Evolutionary conservation across 345 rosid species (phyloP), one percentile per base, ranked within the genome.

Genomic region (Rhodomyrtus tomentosa): DNA sequence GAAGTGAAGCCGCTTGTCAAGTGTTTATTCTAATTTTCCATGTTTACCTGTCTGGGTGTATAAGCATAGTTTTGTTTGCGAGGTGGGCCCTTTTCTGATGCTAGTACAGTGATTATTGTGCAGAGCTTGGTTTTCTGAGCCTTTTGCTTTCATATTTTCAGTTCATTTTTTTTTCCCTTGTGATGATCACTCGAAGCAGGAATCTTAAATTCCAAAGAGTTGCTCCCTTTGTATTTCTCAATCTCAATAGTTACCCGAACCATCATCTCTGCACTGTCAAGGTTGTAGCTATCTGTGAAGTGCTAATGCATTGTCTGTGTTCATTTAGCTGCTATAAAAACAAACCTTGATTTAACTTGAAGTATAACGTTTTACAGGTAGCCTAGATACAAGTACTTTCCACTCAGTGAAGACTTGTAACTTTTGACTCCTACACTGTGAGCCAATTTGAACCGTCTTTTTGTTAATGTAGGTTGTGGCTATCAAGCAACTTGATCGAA

Each of bases 401-500:
- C 36, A 18, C 76, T 32, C 42, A 68, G 6, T 32, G 76, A 68
- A 32, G 42, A 18, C 40, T 68, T 68, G 76, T 68, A 32, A 68
- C 24, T 68, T 45, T 62, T 68, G 45, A 10, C 76, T 32, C 76
- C 76, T 68, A 18, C 76, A 36, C 45, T 68, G 25, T 7, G 22
- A 32, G 45, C 24, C 24, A 68, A 68, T 68, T 68, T 68, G 76
- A 62, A 68, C 76, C 76, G 18, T 68, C 76, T 36, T 68, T 68
- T 68, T 24, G 3, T 32, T 68, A 21, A 68, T 68, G 74, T 86
- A 96, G 99, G 92, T 90, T 83, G 99, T 94, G 36, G 99, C 99
- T 59, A 95, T 96, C 88, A 96, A 95, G 92, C 97, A 93, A 89
- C 99, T 95, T 85, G 93, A 96, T 90, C 95, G 93, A 50, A 92